Evolutionary conservation across 768 basidiomycete species (phyloP).

Genomic region (Collybiopsis luxurians): DNA sequence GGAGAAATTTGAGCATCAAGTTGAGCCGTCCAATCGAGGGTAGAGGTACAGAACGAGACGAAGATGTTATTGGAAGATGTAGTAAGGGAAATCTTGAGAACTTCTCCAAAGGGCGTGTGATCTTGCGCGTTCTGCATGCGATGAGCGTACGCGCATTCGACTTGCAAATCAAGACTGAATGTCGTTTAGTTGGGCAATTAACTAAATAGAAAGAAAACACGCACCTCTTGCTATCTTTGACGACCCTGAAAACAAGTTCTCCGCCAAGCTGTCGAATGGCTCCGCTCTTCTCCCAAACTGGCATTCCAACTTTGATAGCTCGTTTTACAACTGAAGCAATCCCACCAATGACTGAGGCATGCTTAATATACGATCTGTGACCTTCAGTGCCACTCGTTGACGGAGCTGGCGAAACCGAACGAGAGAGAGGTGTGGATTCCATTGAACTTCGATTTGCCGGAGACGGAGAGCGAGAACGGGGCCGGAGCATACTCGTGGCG

Average conservation of each 20-base stretch:
- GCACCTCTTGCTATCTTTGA: slow-evolving; percentile 25
- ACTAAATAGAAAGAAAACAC: not conserved
- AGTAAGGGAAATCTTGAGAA: slow-evolving; percentile 54
- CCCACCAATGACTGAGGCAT: slow-evolving; percentile 55
- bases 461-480: not conserved
- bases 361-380: slow-evolving; percentile 55
- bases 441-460: not conserved
- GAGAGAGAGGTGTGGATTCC: slow-evolving; percentile 4
- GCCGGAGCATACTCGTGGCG: no score
- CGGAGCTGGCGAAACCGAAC: slow-evolving; percentile 13
- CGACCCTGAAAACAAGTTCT: slow-evolving; percentile 66
- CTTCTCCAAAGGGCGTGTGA: slow-evolving; percentile 70
- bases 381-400: slow-evolving; percentile 6
- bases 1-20: not conserved
- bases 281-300: slow-evolving; percentile 78
- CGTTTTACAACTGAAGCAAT: slow-evolving; percentile 73
- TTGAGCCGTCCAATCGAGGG: not conserved
- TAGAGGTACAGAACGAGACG: not conserved
- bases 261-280: slow-evolving; percentile 82
- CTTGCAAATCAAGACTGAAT: not conserved
- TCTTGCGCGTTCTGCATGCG: slow-evolving; percentile 77
- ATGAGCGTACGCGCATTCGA: slow-evolving; percentile 66
- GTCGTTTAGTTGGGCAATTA: slow-evolving; percentile 40
- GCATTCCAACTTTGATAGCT: slow-evolving; percentile 73
- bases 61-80: not conserved